A percentile compares a stretch with the other conserved stretches of the same genome.
phyloP scores from a whole-genome alignment of 2,329 filamentous ascomycete genomes.

The Neophaeococcomyces mojaviensis region DNA sequence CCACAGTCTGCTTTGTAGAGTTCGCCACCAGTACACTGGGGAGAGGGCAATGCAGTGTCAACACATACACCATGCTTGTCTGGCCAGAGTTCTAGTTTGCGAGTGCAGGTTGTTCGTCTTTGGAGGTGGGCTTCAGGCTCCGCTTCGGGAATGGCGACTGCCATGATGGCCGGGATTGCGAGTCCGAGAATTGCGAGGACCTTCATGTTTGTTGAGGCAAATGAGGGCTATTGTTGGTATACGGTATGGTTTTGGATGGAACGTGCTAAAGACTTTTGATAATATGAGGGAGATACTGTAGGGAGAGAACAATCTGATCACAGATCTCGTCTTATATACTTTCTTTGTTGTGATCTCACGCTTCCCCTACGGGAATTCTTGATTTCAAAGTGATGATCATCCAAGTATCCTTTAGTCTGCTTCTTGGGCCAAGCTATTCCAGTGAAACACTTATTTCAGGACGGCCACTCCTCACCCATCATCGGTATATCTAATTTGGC shows the following conservation, averaged over 20 bases:
- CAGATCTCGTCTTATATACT: neutral
- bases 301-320: neutral
- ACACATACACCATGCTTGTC: slow-evolving; percentile 2
- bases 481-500: no score
- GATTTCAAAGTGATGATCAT: no score
- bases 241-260: neutral
- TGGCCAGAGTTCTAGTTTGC: neutral
- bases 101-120: slow-evolving; percentile 1
- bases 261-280: no score
- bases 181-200: neutral
- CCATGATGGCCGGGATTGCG: neutral
- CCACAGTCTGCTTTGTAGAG: slow-evolving; percentile 1
- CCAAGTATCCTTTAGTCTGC: no score
- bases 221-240: neutral
- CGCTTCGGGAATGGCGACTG: neutral
- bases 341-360: no score
- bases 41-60: neutral
- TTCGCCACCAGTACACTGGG: neutral
- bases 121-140: neutral
- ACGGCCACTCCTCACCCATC: no score
- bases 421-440: no score
- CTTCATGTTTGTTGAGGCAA: neutral
- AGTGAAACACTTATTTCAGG: no score
- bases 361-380: no score
- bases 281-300: neutral